Conservation (phyloP, 768 basidiomycete species). For the Suillus plorans region DNA sequence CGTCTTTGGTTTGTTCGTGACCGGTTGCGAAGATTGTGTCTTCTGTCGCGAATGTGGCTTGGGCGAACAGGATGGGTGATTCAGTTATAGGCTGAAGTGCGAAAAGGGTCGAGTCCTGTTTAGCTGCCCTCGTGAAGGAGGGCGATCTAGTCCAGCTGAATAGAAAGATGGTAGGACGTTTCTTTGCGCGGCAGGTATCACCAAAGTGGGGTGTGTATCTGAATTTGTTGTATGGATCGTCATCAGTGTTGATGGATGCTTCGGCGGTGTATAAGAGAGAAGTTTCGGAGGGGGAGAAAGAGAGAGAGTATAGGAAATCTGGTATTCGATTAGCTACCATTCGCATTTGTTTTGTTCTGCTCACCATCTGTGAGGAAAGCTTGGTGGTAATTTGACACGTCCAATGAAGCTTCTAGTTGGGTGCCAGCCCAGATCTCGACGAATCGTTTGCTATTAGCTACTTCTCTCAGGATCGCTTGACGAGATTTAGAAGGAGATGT, state of each 20-base stretch:
- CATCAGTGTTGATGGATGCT: conserved; percentile 33
- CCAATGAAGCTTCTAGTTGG: conserved; percentile 43
- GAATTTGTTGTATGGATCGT: conserved; percentile 41
- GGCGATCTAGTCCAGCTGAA: conserved; percentile 40
- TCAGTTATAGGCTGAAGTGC: conserved; percentile 11
- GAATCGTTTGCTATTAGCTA: conserved; percentile 41
- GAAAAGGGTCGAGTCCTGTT: conserved; percentile 9
- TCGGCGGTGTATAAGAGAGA: conserved; percentile 64
- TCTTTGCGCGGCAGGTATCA: conserved; percentile 54
- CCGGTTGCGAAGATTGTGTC: conserved; percentile 56
- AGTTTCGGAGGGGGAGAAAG: conserved; percentile 53
- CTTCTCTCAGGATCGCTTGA: conserved; percentile 47
- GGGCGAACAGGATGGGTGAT: conserved; percentile 46
- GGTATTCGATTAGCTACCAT: background rate
- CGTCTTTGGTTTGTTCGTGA: conserved; percentile 57
- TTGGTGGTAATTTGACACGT: conserved; percentile 59
- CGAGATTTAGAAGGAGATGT: conserved; percentile 42
- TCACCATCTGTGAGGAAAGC: conserved; percentile 65
- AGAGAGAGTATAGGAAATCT: conserved; percentile 45
- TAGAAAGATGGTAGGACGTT: conserved; percentile 53
- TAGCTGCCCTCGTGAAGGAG: background rate
- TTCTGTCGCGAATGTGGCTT: conserved; percentile 50
- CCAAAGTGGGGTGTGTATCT: conserved; percentile 61
- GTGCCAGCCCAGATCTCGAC: conserved; percentile 60
- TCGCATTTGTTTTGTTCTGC: background rate